Base-by-base conservation (phyloP, 2,329 filamentous ascomycete genomes). In the Beauveria sp. region DNA sequence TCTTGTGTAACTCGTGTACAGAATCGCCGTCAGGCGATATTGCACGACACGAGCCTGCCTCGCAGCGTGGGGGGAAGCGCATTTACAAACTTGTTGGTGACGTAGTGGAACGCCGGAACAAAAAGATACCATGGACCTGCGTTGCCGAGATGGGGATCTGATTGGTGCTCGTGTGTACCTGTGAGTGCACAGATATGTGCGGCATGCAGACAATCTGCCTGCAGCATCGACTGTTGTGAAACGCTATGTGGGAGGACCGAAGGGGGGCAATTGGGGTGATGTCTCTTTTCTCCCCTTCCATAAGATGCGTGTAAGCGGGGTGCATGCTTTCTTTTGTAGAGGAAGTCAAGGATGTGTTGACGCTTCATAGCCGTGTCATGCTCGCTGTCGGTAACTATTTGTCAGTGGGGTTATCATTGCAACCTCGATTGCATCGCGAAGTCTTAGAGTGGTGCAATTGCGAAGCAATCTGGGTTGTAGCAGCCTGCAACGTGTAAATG, bases 281-380 rank as follows among this genome's bases (percentile, higher is more conserved):
- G 46, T 45, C 56, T 58, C 56, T 58, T 58, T 58, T 51, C 56
- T 43, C 56, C 43, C 30, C 43, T 26, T 55, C 20, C n/a, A 20
- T 51, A 3, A 26, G 45, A 9, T 28, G 45, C 56, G 30, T 51
- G 46, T 49, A 42, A 42, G 56, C 30, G 56, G 56, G 43, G 56
- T 20, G 16, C 34, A 26, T 28, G n/a, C 10, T 26, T 57, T 28
- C 22, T 49, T 24, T 30, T 26, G 26, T 7, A 26, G 24, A 49
- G 26, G 14, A 40, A 38, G 34, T 38, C 28, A 47, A 46, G n/a
- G 43, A 56, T 45, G n/a, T 24, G 20, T 54, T 22, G 14, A 38
- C 34, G 34, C 51, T 26, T 43, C 38, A 40, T 54, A n/a, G n/a
- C 34, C 20, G 20, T 40, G n/a, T 40, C 50, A 53, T 24, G n/a